Conservation (phyloP, 2,329 filamentous ascomycete genomes). For the Neonectria ditissima region DNA sequence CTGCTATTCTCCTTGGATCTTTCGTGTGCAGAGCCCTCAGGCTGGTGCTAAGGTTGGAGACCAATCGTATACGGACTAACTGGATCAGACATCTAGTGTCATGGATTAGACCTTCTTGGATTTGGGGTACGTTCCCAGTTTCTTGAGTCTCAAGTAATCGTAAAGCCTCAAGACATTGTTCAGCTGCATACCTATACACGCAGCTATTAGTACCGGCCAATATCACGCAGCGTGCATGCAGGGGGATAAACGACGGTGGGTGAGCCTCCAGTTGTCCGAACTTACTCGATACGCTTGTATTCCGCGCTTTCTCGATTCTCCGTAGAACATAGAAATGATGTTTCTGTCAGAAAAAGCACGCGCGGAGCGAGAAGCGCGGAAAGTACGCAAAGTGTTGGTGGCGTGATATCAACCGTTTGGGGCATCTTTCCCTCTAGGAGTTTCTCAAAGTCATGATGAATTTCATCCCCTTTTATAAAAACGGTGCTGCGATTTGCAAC, state of each 20-base stretch:
- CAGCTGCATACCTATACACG: neutral
- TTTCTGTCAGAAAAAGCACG: neutral
- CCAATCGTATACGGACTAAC: neutral
- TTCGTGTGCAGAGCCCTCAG: neutral
- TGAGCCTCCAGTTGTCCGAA: neutral
- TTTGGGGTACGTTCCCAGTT: neutral
- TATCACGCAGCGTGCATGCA: neutral
- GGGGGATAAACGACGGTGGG: too few species aligned
- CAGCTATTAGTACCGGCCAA: neutral
- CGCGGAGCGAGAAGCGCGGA: neutral
- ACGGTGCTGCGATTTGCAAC: neutral
- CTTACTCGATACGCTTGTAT: neutral
- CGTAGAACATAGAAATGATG: too few species aligned
- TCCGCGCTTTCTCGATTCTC: neutral
- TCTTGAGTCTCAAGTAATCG: neutral
- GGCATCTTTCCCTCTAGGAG: neutral
- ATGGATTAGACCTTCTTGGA: neutral
- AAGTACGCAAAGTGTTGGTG: neutral
- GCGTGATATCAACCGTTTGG: neutral
- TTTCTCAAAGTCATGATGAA: neutral
- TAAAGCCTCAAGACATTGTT: neutral
- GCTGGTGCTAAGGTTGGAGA: neutral
- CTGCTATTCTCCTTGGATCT: neutral
- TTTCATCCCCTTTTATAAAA: neutral
- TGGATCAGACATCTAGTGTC: neutral